Evolutionary conservation across 345 rosid genomes (phyloP).

Genomic region (Trapa incisa): DNA sequence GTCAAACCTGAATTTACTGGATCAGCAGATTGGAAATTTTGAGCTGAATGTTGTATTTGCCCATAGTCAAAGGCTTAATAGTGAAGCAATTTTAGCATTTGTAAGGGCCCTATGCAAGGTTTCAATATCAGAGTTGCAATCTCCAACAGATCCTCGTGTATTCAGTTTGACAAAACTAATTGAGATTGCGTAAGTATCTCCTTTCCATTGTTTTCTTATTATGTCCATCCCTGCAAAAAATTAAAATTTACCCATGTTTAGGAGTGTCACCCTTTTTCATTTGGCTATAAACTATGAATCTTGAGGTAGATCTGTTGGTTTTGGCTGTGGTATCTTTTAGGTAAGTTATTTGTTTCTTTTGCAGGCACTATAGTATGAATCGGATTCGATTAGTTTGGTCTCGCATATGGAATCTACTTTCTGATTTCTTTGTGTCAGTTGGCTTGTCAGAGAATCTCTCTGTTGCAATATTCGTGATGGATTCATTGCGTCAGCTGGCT

Average conservation of each 20-base stretch:
- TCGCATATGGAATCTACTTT: constrained; percentile 87
- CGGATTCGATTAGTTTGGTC: constrained; percentile 98
- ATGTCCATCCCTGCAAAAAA: no score
- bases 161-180: constrained; percentile 93
- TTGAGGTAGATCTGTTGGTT: no score
- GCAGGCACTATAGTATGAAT: constrained; percentile 96
- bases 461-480: constrained; percentile 95
- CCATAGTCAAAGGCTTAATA: constrained; percentile 82
- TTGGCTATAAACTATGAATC: not conserved
- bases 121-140: constrained; percentile 84
- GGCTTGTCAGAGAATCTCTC: constrained; percentile 94
- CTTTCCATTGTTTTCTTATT: no score
- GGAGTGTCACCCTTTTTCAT: not conserved
- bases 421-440: constrained; percentile 89
- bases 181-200: constrained; percentile 76
- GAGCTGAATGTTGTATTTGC: constrained; percentile 95
- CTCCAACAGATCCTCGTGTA: constrained; percentile 98
- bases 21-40: constrained; percentile 90
- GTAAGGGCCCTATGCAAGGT: constrained; percentile 94
- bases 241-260: no score
- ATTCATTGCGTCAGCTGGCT: constrained; percentile 89
- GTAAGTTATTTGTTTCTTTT: constrained; percentile 10
- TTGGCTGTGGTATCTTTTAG: no score
- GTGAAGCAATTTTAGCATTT: constrained; percentile 90
- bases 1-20: constrained; percentile 86